Conservation (phyloP, 1,139 yeast species). For the Yamadazyma triangularis region DNA sequence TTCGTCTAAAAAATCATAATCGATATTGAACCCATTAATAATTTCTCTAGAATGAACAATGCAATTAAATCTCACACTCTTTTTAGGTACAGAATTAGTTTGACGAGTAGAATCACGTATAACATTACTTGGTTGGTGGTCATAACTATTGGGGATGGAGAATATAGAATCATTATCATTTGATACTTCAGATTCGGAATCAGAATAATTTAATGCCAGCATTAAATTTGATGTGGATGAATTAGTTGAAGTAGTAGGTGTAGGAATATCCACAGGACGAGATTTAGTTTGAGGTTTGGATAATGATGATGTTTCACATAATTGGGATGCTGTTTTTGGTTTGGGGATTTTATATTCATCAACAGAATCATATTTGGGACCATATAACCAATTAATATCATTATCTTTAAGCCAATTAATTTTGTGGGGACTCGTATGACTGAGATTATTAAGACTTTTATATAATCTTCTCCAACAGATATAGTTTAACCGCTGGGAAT, state of each 20-base stretch:
- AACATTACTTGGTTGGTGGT: too few species aligned
- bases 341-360: conserved; percentile 3
- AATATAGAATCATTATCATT: not conserved
- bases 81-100: conserved; percentile 8
- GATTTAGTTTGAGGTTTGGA: not conserved
- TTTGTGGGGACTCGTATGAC: conserved; percentile 27
- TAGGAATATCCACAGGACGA: not conserved
- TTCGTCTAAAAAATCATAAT: conserved; percentile 41
- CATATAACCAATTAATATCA: conserved; percentile 45
- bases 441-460: conserved; percentile 26
- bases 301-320: too few species aligned
- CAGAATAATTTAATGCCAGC: conserved; percentile 1
- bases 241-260: too few species aligned
- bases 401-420: conserved; percentile 44
- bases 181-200: conserved; percentile 1
- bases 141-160: too few species aligned
- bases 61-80: conserved; percentile 36
- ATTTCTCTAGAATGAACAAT: conserved; percentile 41
- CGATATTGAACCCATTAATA: conserved; percentile 38
- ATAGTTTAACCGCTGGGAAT: conserved; percentile 28
- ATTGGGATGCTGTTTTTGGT: not conserved
- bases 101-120: not conserved
- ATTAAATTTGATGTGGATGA: too few species aligned
- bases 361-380: conserved; percentile 26
- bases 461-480: conserved; percentile 41